Conservation (phyloP, 2,329 filamentous ascomycete genomes). For the Emergomyces africanus region DNA sequence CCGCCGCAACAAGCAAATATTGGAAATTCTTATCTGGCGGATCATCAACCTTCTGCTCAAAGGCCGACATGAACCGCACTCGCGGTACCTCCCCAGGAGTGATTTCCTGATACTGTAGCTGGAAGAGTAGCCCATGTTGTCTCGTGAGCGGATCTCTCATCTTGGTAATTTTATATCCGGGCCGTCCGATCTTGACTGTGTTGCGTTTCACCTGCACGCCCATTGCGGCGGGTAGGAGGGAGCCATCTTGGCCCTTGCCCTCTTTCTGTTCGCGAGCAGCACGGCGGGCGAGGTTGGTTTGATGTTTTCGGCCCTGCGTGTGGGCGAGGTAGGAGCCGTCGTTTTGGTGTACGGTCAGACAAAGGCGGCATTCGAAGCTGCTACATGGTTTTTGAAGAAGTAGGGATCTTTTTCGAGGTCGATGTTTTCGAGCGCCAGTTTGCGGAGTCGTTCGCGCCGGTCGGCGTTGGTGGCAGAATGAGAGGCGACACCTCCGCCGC, state of each 20-base stretch:
- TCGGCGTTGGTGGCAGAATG: constrained; percentile 90
- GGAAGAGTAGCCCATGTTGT: constrained; percentile 87
- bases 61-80: constrained; percentile 95
- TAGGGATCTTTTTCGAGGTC: constrained; percentile 99
- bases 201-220: constrained; percentile 70
- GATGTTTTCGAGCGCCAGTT: constrained; percentile 96
- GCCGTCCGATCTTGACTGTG: constrained; percentile 85
- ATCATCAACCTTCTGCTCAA: constrained; percentile 89
- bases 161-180: constrained; percentile 97
- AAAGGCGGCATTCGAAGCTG: constrained; percentile 94
- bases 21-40: constrained; percentile 84
- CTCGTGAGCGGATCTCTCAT: constrained; percentile 75
- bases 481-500: constrained; percentile 91
- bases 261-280: constrained; percentile 93
- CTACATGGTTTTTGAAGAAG: constrained; percentile 99
- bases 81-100: constrained; percentile 60
- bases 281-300: constrained; percentile 91
- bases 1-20: constrained; percentile 87
- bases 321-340: constrained; percentile 98
- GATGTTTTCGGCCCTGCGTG: constrained; percentile 96
- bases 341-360: constrained; percentile 95
- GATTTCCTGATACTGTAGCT: constrained; percentile 91
- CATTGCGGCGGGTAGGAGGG: constrained; percentile 60
- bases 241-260: constrained; percentile 51
- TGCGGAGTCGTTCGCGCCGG: constrained; percentile 90